Percentiles rank a stretch among this genome's conserved stretches.
These are phyloP conservation scores for Petrea volubilis DNA, from an alignment of 257 asterid genomes.

Conservation along the genomic window DNA sequence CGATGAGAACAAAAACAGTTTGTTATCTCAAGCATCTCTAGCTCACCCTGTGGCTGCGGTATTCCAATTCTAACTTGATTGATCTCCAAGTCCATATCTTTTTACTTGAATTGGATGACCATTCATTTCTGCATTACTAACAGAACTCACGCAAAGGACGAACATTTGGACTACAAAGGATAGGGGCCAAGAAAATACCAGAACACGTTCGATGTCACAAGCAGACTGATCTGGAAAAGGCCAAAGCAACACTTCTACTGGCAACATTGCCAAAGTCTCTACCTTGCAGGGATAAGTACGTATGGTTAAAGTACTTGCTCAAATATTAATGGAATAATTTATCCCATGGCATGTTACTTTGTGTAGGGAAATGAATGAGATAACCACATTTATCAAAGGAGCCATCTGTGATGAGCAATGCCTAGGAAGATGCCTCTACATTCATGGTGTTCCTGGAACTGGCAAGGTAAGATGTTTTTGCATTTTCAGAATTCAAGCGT, in stretches of 20 bases:
- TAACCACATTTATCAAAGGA: constrained; percentile 78
- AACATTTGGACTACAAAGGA: constrained; percentile 78
- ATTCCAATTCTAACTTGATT: constrained; percentile 31
- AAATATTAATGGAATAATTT: constrained; percentile 4
- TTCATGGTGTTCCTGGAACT: constrained; percentile 99
- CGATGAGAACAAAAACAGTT: constrained; percentile 41
- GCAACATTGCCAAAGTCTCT: constrained; percentile 89
- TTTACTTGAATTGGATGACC: constrained; percentile 31
- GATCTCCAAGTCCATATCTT: constrained; percentile 3
- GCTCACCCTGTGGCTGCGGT: constrained; percentile 83
- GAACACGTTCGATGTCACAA: constrained; percentile 82
- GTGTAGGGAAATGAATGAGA: constrained; percentile 89
- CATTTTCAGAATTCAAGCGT: constrained; percentile 8
- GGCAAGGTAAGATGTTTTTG: constrained; percentile 69
- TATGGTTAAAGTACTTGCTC: constrained; percentile 8
- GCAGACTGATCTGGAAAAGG: constrained; percentile 87
- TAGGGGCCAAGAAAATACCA: constrained; percentile 89
- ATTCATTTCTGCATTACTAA: constrained; percentile 15
- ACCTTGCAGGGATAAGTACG: constrained; percentile 90
- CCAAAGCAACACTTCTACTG: constrained; percentile 83
- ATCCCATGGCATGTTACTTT: constrained; percentile 23
- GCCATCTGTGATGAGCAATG: constrained; percentile 90
- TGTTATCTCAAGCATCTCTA: constrained; percentile 37
- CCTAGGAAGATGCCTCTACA: constrained; percentile 90
- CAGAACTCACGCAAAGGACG: constrained; percentile 85